Percentiles rank a stretch among this genome's conserved stretches.
Evolutionary conservation across 371 early-diverging fungal genomes (phyloP).

Genomic region (Quaeritorhiza haematococci): DNA sequence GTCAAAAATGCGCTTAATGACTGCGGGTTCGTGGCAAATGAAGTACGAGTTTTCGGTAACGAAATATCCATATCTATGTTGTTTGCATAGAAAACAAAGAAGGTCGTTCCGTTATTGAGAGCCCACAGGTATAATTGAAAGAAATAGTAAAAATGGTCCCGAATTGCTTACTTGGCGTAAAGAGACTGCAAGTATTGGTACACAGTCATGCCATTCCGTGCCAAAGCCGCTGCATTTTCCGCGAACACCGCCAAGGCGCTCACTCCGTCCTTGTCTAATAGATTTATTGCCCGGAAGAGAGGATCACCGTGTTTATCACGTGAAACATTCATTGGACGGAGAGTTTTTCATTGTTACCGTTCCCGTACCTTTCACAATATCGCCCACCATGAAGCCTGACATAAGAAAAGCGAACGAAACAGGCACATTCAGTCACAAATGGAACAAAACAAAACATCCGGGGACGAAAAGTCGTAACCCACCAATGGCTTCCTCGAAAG

Average conservation of each 20-base stretch:
- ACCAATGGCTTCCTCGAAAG: slow-evolving; percentile 94
- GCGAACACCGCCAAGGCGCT: slow-evolving; percentile 76
- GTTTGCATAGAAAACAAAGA: too few relatives aligned
- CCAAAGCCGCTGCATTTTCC: slow-evolving; percentile 71
- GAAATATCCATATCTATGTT: slow-evolving; percentile 70
- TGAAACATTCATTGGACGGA: too few relatives aligned
- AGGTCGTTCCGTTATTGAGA: too few relatives aligned
- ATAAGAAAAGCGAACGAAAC: background rate
- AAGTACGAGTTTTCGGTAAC: slow-evolving; percentile 84
- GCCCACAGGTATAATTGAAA: background rate
- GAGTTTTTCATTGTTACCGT: too few relatives aligned
- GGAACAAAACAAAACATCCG: background rate
- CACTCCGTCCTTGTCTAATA: slow-evolving; percentile 49
- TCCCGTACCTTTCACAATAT: slow-evolving; percentile 18
- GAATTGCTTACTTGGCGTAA: slow-evolving; percentile 3
- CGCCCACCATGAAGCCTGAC: slow-evolving; percentile 28
- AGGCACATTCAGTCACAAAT: background rate
- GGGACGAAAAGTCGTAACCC: background rate
- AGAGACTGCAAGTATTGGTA: slow-evolving; percentile 4
- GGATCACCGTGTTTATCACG: background rate
- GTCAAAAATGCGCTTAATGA: slow-evolving; percentile 67
- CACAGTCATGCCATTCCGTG: slow-evolving; percentile 18
- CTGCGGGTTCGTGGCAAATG: slow-evolving; percentile 71
- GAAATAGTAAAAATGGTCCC: background rate
- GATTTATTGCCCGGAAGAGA: too few relatives aligned